phyloP scores from a whole-genome alignment of 257 asterid species.

The Misopates orontium region DNA sequence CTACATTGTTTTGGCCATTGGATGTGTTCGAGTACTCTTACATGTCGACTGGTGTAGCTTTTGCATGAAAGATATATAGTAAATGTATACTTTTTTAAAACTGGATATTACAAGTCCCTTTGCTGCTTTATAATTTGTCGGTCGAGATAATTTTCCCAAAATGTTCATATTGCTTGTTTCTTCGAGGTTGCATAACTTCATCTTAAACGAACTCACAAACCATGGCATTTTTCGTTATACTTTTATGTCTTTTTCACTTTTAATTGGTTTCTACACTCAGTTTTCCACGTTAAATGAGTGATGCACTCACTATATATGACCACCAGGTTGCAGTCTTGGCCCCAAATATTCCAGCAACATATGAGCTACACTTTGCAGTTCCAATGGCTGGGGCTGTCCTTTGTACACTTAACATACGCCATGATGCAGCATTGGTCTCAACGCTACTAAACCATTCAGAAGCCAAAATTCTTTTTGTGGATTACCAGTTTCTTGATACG shows the following conservation, averaged over 20 bases:
- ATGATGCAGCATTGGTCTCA: slow-evolving; percentile 24
- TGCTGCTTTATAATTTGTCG: too few relatives aligned
- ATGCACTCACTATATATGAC: not conserved
- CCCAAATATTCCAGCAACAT: slow-evolving; percentile 28
- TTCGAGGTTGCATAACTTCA: not conserved
- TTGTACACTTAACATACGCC: slow-evolving; percentile 26
- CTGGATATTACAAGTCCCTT: too few relatives aligned
- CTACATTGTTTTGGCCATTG: too few relatives aligned
- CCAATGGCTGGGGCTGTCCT: slow-evolving; percentile 32
- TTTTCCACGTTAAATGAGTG: too few relatives aligned
- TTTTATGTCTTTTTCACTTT: not conserved
- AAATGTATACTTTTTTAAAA: too few relatives aligned
- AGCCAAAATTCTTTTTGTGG: slow-evolving; percentile 25
- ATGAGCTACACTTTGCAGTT: slow-evolving; percentile 30
- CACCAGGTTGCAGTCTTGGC: slow-evolving; percentile 29
- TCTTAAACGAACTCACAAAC: not conserved
- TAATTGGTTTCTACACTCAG: not conserved
- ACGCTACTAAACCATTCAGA: slow-evolving; percentile 20
- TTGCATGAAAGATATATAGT: too few relatives aligned
- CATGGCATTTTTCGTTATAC: not conserved
- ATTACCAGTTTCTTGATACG: slow-evolving; percentile 22
- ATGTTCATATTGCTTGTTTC: not conserved
- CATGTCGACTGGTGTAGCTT: too few relatives aligned
- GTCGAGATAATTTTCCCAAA: too few relatives aligned
- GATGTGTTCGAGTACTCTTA: too few relatives aligned